Base-by-base conservation (phyloP, 2,329 filamentous ascomycete species). In the Rhytidhysteron rufulum region DNA sequence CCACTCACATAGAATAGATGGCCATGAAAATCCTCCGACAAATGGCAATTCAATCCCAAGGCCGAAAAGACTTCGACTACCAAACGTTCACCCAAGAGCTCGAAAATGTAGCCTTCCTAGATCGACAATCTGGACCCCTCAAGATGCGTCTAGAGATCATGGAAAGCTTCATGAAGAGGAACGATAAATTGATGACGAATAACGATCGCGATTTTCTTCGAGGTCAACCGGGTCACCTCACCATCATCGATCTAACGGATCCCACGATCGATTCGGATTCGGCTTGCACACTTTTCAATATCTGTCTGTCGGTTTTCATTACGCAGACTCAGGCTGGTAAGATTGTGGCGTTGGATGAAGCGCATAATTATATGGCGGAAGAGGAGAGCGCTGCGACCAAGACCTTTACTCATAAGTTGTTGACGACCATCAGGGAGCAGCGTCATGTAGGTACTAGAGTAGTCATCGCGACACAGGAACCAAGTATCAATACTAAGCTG, bases 391-490 rank as follows among this genome's bases (percentile, higher is more conserved):
- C 75, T 0, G 59, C 70, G 0, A 79, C 82, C 30, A 76, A 78
- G 1, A 58, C 66, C 2, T 67, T 90, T 20, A 88, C 83, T 0
- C 71, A 83, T 5, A 71, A 72, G 0, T 68, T 90, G 0, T 67
- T 87, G 0, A 69, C 72, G 0, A 75, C 78, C 0, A 83, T 91
- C 48, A 77, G 86, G 0, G 70, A 83, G 15, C 85, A 91, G 60
- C 79, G 85, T 0, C 86, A 91, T 54, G 63, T 81, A 1, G 85
- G 75, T 1, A 72, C 77, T 0, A 75, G 86, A 1, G 71, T 89
- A 4, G 57, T 91, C 31, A 82, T 91, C 22, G 82, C 85, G 0
- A 91, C 86, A 0, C 85, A 93, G 55, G 86, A 91, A 52, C 86
- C 86, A 0, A 87, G 83, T 0, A 73, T 90, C 4, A 83, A 82